Evolutionary conservation across 768 basidiomycete genomes (phyloP).

Genomic region (Agaricus bisporus): DNA sequence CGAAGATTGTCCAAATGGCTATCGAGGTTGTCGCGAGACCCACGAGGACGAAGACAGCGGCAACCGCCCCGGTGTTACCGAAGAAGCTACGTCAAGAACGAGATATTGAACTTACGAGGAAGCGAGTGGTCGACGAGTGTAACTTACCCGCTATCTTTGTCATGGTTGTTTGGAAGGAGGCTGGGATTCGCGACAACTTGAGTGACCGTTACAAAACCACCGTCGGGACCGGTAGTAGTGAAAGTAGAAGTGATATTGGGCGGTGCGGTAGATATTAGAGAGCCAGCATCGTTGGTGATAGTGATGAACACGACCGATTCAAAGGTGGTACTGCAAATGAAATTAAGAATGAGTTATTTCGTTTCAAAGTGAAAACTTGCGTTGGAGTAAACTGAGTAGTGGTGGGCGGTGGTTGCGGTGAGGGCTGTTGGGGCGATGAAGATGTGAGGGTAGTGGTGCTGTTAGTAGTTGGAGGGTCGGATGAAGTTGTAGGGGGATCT

Average conservation of each 20-base stretch:
- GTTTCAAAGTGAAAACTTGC: constrained; percentile 11
- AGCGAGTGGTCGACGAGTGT: constrained; percentile 1
- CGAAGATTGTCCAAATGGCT: constrained; percentile 65
- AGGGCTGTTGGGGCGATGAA: constrained; percentile 9
- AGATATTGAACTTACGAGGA: background rate
- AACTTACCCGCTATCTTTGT: constrained; percentile 46
- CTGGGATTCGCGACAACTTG: constrained; percentile 64
- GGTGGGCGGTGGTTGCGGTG: constrained; percentile 12
- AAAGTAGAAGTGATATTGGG: constrained; percentile 49
- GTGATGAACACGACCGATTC: constrained; percentile 47
- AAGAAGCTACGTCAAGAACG: constrained; percentile 60
- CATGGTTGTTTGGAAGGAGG: constrained; percentile 55
- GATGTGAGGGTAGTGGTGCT: too few relatives aligned
- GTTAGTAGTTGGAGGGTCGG: too few relatives aligned
- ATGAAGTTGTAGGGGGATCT: too few relatives aligned
- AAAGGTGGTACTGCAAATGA: constrained; percentile 42
- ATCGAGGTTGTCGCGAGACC: constrained; percentile 73
- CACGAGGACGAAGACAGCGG: constrained; percentile 86
- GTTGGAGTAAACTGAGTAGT: constrained; percentile 7
- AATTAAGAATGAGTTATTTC: constrained; percentile 15
- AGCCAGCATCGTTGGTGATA: constrained; percentile 55
- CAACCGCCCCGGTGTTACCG: constrained; percentile 82
- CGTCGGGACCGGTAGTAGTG: constrained; percentile 49
- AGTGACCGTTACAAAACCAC: constrained; percentile 52
- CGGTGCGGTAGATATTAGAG: constrained; percentile 43